Percentiles rank a stretch among this genome's conserved stretches.
Evolutionary conservation across 495 filamentous ascomycete genomes (phyloP).

Genomic region (Penicillium longicatenatum): DNA sequence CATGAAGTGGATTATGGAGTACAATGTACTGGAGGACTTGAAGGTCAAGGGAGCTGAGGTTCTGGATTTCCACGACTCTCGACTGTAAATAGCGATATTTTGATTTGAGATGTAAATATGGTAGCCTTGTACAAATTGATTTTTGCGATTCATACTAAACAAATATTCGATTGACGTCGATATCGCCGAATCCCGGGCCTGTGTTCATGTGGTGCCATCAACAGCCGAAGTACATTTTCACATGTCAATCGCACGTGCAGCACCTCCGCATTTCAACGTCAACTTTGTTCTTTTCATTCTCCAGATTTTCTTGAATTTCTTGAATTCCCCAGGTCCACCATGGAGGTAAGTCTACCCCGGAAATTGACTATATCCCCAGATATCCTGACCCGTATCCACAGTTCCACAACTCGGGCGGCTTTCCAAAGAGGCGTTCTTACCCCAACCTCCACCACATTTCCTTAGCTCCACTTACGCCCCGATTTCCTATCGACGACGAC

Average conservation of each 20-base stretch:
- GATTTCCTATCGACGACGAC: conserved; percentile 59
- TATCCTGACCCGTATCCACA: conserved; percentile 1
- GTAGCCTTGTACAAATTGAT: background rate
- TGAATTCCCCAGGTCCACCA: conserved; percentile 11
- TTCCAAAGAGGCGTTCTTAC: conserved; percentile 48
- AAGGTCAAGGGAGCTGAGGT: conserved; percentile 23
- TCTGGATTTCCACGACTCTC: conserved; percentile 24
- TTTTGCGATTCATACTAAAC: background rate
- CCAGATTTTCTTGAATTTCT: conserved; percentile 1
- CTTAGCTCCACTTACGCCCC: conserved; percentile 66
- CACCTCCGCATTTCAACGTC: conserved; percentile 30
- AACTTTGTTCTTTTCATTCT: conserved; percentile 9
- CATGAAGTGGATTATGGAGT: conserved; percentile 40
- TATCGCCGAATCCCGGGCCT: background rate
- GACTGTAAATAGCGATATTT: conserved; percentile 11
- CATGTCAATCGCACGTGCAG: conserved; percentile 20
- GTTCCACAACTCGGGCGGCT: conserved; percentile 31
- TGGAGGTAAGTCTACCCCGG: conserved; percentile 27
- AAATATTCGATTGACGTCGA: background rate
- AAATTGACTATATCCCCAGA: background rate
- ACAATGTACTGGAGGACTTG: conserved; percentile 34
- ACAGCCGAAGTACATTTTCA: conserved; percentile 1
- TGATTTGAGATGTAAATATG: background rate
- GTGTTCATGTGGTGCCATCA: background rate
- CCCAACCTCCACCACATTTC: conserved; percentile 52